A percentile compares a stretch with the other conserved stretches of the same genome.
phyloP scores from a whole-genome alignment of 306 rosid genomes.

The Cucumis hystrix region DNA sequence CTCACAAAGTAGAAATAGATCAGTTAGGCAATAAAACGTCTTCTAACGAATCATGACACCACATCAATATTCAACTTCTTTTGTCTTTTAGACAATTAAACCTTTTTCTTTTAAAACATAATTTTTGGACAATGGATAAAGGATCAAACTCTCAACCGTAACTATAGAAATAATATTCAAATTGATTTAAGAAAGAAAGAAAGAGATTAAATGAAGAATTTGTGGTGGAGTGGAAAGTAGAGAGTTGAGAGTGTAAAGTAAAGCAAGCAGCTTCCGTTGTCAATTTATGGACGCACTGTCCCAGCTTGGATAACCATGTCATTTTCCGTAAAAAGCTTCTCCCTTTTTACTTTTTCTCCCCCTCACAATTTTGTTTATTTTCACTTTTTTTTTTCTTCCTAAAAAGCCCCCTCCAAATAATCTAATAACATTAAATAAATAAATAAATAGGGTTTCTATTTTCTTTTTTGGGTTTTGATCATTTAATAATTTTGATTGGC shows the following conservation, averaged over 20 bases:
- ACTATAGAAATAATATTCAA: too few species aligned
- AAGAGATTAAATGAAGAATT: not conserved
- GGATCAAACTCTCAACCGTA: too few species aligned
- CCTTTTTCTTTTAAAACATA: too few species aligned
- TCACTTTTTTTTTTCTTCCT: too few species aligned
- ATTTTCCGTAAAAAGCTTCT: slow-evolving; percentile 1
- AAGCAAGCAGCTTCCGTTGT: not conserved
- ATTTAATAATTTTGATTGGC: not conserved
- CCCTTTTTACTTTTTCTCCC: not conserved
- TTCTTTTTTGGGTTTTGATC: too few species aligned
- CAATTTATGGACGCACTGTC: not conserved
- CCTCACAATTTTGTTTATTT: not conserved
- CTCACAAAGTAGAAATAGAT: too few species aligned
- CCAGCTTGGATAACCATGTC: not conserved
- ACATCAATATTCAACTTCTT: too few species aligned
- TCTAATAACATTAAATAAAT: not conserved
- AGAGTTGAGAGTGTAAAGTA: not conserved
- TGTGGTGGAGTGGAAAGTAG: not conserved
- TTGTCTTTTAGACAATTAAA: too few species aligned
- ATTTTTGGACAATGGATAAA: too few species aligned
- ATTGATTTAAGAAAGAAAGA: too few species aligned
- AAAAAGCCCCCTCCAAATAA: not conserved
- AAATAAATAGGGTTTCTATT: not conserved
- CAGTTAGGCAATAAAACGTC: too few species aligned
- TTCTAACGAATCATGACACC: too few species aligned